phyloP scores from a whole-genome alignment of 2,329 filamentous ascomycete genomes.

The Ascochyta fabae region DNA sequence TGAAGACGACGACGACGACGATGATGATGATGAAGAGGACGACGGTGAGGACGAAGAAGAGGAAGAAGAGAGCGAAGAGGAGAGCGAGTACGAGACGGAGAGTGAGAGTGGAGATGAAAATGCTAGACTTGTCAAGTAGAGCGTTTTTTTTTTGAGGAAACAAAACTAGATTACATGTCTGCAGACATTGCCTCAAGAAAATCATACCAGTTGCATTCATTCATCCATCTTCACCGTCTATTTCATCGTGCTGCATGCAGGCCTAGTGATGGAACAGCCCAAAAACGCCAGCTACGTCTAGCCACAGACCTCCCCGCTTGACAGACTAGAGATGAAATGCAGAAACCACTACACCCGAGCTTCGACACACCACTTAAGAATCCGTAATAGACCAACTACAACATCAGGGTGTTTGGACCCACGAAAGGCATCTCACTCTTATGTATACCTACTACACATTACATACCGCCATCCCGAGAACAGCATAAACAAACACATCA shows the following conservation, averaged over 20 bases:
- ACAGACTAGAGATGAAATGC: too few species aligned
- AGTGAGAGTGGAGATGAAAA: slow-evolving; percentile 51
- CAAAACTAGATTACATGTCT: not conserved
- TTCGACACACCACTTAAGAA: too few species aligned
- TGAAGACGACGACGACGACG: slow-evolving; percentile 64
- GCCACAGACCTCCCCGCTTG: too few species aligned
- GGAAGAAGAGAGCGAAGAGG: slow-evolving; percentile 60
- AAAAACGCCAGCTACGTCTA: too few species aligned
- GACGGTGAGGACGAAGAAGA: slow-evolving; percentile 62
- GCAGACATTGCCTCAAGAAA: too few species aligned
- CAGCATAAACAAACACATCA: not conserved
- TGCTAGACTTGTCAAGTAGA: slow-evolving; percentile 47
- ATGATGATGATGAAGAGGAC: slow-evolving; percentile 62
- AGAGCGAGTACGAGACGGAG: slow-evolving; percentile 65
- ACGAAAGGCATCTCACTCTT: not conserved
- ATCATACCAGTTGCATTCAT: not conserved
- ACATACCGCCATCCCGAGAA: not conserved
- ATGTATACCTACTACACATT: not conserved
- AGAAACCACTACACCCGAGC: too few species aligned
- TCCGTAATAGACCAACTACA: too few species aligned
- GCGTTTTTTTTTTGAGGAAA: too few species aligned
- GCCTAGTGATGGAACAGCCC: too few species aligned
- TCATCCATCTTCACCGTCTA: too few species aligned
- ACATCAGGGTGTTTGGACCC: too few species aligned
- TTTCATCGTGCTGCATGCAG: too few species aligned